Base-by-base conservation (phyloP, 192 early-diverging fungal genomes). In the Paraglomus occultum region DNA sequence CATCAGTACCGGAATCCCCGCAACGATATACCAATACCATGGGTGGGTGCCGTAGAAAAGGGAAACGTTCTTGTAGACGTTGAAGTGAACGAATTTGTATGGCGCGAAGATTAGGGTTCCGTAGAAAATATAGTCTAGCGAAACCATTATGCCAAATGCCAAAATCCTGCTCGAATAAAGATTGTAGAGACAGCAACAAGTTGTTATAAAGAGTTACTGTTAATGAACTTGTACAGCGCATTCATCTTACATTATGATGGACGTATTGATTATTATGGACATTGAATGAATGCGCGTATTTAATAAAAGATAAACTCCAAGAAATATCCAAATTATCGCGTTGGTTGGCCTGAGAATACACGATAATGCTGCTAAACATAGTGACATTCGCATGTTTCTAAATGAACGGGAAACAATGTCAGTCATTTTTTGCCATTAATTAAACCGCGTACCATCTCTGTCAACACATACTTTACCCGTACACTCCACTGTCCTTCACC, bases 281-380 rank as follows among this genome's bases (percentile, higher is more conserved):
- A 66, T 10, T 4, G 70, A 17, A 18, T 67, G 55, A 4, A 49
- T 18, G 20, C 44, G n/a, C 8, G 54, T 71, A 20, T 68, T 67
- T 43, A 74, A 39, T 1, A 95, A 42, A 12, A 95, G 78, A 5
- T 79, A 65, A 1, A 82, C 10, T 6, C 92, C 94, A 14, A 94
- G 76, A 66, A 84, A 90, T 1, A 92, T 55, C 96, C 96, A 99
- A 31, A 96, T 70, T 4, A 93, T 73, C 4, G 81, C 94, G 64
- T 90, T 94, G 8, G 96, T 99, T 5, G 95, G 95, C 38, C 96
- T 83, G 47, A 96, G 73, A 39, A 97, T 81, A 74, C 96, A 97
- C 0, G 88, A 85, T 6, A 91, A 46, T 1, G 91, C 90, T 6
- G 95, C 96, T 51, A 91, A 80, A 1, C 65, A 50, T 8, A 98